Evolutionary conservation across 1,139 yeast genomes (phyloP).

Genomic region (Scheffersomyces quercinus): DNA sequence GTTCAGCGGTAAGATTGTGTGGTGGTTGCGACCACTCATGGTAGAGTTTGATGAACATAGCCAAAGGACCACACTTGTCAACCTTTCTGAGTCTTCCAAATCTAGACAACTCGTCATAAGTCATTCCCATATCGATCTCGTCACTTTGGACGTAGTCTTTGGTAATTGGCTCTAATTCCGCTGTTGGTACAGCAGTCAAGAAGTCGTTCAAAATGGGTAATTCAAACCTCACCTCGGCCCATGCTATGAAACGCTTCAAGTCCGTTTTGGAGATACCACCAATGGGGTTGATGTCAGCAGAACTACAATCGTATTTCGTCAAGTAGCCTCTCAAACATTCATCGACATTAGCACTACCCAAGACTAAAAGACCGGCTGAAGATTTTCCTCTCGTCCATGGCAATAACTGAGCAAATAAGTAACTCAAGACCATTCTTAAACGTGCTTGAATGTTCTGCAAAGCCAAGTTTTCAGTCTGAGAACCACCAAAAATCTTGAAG

Average conservation of each 20-base stretch:
- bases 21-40: constrained; percentile 89
- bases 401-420: constrained; percentile 86
- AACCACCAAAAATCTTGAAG: constrained; percentile 91
- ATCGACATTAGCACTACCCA: constrained; percentile 98
- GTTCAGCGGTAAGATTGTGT: constrained; percentile 65
- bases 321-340: constrained; percentile 93
- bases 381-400: constrained; percentile 83
- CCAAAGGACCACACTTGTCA: constrained; percentile 93
- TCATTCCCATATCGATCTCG: constrained; percentile 97
- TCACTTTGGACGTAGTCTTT: constrained; percentile 90
- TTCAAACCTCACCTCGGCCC: constrained; percentile 69
- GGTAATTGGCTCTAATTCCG: constrained; percentile 96
- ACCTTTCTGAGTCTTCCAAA: constrained; percentile 93
- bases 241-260: constrained; percentile 77
- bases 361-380: constrained; percentile 70
- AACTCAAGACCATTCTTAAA: constrained; percentile 89
- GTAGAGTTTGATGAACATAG: constrained; percentile 85
- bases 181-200: constrained; percentile 91
- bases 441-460: constrained; percentile 96
- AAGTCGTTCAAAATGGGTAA: constrained; percentile 79
- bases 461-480: constrained; percentile 87
- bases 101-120: constrained; percentile 86
- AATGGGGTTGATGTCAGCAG: constrained; percentile 95
- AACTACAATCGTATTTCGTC: constrained; percentile 94
- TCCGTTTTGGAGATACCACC: constrained; percentile 97